Conservation (phyloP, 257 asterid species). For the Jasminum sambac region DNA sequence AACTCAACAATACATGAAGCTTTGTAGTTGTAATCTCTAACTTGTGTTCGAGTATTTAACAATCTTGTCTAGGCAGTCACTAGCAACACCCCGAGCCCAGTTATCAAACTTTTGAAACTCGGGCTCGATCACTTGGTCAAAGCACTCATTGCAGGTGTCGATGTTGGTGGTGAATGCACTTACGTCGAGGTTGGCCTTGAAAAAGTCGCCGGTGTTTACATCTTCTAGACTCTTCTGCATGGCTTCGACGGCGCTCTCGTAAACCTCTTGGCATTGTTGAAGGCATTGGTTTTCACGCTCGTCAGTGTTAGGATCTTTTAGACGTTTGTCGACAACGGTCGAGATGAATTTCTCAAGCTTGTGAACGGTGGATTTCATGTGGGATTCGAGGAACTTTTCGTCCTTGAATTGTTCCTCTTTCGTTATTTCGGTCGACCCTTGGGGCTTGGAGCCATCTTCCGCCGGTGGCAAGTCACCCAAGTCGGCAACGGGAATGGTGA, state of each 20-base stretch:
- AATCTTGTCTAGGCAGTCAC: conserved; percentile 32
- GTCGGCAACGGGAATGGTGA: background rate
- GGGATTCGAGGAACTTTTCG: conserved; percentile 16
- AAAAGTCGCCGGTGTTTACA: conserved; percentile 27
- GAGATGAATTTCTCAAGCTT: conserved; percentile 27
- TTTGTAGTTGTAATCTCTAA: background rate
- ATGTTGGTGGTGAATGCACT: conserved; percentile 36
- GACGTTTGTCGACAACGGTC: conserved; percentile 26
- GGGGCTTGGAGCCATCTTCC: conserved; percentile 5
- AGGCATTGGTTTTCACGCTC: conserved; percentile 25
- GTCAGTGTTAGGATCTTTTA: conserved; percentile 11
- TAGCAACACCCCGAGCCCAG: conserved; percentile 36
- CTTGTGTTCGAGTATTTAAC: conserved; percentile 1
- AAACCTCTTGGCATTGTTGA: conserved; percentile 29
- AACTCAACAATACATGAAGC: background rate
- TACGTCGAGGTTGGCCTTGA: conserved; percentile 36
- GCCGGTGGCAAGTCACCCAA: background rate
- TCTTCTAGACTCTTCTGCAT: conserved; percentile 37
- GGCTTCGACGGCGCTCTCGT: conserved; percentile 31
- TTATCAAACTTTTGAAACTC: conserved; percentile 28
- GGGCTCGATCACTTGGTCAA: conserved; percentile 2
- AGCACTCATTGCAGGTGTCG: conserved; percentile 41
- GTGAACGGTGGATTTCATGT: conserved; percentile 26
- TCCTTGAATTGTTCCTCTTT: conserved; percentile 18
- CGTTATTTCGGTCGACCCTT: background rate